These are phyloP conservation scores for Phytomonas sp. DNA, from an alignment of 208 protist species.

Conservation along the genomic window DNA sequence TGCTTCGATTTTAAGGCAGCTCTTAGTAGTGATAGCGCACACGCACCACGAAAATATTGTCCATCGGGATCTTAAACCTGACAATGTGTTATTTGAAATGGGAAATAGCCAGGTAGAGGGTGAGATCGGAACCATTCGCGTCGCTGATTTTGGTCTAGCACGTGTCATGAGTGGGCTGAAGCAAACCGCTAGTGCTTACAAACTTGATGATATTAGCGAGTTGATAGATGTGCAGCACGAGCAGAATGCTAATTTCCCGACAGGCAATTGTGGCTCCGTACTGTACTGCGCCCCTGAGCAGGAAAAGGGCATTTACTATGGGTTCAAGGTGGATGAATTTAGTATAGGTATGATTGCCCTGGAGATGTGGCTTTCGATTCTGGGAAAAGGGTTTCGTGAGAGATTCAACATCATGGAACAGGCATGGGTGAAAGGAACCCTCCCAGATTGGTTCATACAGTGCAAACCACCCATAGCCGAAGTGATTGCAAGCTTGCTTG, in stretches of 20 bases:
- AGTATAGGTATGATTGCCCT: slow-evolving; percentile 83
- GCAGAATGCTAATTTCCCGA: slow-evolving; percentile 17
- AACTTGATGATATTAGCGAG: slow-evolving; percentile 22
- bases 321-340: slow-evolving; percentile 83
- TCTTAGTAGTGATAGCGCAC: slow-evolving; percentile 64
- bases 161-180: slow-evolving; percentile 46
- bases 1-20: slow-evolving; percentile 64
- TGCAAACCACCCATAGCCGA: slow-evolving; percentile 48
- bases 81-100: slow-evolving; percentile 76
- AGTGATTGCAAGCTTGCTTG: slow-evolving; percentile 49
- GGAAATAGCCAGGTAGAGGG: slow-evolving; percentile 25
- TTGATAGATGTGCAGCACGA: slow-evolving; percentile 7
- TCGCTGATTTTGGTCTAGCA: slow-evolving; percentile 77
- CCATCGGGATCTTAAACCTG: slow-evolving; percentile 77
- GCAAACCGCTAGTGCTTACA: slow-evolving; percentile 33
- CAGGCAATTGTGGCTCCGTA: slow-evolving; percentile 63
- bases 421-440: slow-evolving; percentile 43
- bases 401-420: slow-evolving; percentile 72
- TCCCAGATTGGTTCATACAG: slow-evolving; percentile 61
- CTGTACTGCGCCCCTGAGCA: slow-evolving; percentile 82
- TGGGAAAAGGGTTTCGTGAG: slow-evolving; percentile 69
- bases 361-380: slow-evolving; percentile 82
- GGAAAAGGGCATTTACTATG: slow-evolving; percentile 62
- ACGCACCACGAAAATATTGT: slow-evolving; percentile 67
- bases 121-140: slow-evolving; percentile 63